These are phyloP conservation scores for Beauveria rudraprayagi DNA, from an alignment of 2,329 filamentous ascomycete species.

Conservation along the genomic window DNA sequence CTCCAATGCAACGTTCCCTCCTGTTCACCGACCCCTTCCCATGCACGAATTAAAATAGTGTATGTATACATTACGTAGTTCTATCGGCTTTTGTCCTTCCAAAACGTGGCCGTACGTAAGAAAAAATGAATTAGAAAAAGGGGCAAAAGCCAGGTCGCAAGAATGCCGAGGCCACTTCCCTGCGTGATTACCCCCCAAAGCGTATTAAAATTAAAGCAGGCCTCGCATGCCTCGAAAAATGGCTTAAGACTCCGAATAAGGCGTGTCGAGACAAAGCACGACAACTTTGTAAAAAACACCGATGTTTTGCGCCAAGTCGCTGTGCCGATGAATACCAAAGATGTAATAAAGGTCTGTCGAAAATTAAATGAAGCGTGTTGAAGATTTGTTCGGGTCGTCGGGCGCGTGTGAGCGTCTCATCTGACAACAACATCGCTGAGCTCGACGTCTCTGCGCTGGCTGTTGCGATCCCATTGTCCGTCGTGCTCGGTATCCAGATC, in stretches of 20 bases:
- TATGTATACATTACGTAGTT: slow-evolving; percentile 34
- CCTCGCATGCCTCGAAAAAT: not conserved
- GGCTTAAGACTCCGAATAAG: slow-evolving; percentile 2
- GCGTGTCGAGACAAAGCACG: not conserved
- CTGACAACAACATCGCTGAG: slow-evolving; percentile 37
- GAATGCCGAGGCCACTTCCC: slow-evolving; percentile 1
- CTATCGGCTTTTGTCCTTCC: slow-evolving; percentile 23
- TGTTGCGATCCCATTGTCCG: slow-evolving; percentile 31
- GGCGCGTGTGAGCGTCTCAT: not conserved
- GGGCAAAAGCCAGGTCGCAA: not conserved
- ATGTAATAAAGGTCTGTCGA: slow-evolving; percentile 25
- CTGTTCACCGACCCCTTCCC: slow-evolving; percentile 20
- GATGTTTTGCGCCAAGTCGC: slow-evolving; percentile 30
- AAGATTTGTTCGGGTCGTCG: slow-evolving; percentile 20
- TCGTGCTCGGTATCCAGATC: slow-evolving; percentile 29
- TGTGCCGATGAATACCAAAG: slow-evolving; percentile 34
- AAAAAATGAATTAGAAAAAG: slow-evolving; percentile 3
- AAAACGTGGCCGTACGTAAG: slow-evolving; percentile 23
- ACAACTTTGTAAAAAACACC: slow-evolving; percentile 10
- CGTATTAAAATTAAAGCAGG: slow-evolving; percentile 10
- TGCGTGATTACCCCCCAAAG: not conserved
- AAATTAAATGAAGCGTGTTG: slow-evolving; percentile 22
- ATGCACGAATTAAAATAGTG: slow-evolving; percentile 28
- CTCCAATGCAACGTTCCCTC: slow-evolving; percentile 21
- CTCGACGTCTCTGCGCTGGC: slow-evolving; percentile 33